Evolutionary conservation across 768 basidiomycete species (phyloP).

Genomic region (Naganishia vishniacii): DNA sequence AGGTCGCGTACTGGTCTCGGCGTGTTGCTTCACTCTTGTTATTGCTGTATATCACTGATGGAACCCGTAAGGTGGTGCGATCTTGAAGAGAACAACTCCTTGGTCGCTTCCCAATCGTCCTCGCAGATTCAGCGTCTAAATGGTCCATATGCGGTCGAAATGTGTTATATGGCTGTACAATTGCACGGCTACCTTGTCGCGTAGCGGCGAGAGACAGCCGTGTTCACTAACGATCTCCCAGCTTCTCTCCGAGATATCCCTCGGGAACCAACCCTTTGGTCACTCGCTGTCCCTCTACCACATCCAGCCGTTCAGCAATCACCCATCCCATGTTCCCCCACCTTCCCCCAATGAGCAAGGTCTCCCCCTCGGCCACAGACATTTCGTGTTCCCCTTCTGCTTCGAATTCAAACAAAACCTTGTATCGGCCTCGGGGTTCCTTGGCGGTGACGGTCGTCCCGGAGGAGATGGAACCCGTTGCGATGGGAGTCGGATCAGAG

Average conservation of each 20-base stretch:
- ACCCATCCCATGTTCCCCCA: constrained; percentile 28
- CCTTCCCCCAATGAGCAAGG: constrained; percentile 16
- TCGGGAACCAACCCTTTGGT: constrained; percentile 26
- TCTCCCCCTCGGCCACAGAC: constrained; percentile 23
- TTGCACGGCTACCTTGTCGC: not conserved
- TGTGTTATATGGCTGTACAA: no score
- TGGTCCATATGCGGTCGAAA: no score
- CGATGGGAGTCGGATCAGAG: not conserved
- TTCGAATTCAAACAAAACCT: constrained; percentile 23
- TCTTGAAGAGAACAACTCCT: no score
- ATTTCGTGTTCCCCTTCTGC: constrained; percentile 25
- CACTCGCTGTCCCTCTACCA: not conserved
- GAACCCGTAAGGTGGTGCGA: no score
- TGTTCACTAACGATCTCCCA: not conserved
- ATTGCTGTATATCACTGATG: no score
- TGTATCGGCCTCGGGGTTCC: constrained; percentile 25
- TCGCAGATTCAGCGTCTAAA: no score
- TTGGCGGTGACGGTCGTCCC: constrained; percentile 1
- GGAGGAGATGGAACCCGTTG: not conserved
- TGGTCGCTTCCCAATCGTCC: no score
- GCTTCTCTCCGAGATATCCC: constrained; percentile 14
- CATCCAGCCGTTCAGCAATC: constrained; percentile 18
- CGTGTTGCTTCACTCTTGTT: no score
- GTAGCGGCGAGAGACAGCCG: no score
- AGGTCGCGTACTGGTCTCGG: no score